Evolutionary conservation across 805 yeast genomes (phyloP).

Genomic region (Kodamaea kaohsiungensis): DNA sequence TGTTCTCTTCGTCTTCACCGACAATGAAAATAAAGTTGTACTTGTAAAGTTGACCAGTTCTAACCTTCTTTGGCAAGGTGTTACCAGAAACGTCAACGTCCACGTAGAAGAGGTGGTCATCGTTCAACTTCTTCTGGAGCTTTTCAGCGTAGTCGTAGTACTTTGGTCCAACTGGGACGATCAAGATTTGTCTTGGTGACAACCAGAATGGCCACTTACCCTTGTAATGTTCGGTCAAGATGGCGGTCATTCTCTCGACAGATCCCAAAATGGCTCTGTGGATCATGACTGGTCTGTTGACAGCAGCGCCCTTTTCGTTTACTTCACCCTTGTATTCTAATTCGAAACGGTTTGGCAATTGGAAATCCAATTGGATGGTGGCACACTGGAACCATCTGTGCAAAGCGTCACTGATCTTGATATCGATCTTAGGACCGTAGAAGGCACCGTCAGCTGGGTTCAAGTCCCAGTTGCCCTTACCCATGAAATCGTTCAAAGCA

Average conservation of each 20-base stretch:
- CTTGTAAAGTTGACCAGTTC: conserved; percentile 92
- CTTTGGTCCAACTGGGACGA: conserved; percentile 95
- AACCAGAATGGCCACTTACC: conserved; percentile 99
- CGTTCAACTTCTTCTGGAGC: conserved; percentile 63
- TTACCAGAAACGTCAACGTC: conserved; percentile 94
- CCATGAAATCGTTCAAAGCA: conserved; percentile 74
- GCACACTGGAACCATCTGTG: conserved; percentile 99
- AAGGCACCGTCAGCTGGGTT: conserved; percentile 98
- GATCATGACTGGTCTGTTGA: conserved; percentile 94
- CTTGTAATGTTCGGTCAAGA: conserved; percentile 95
- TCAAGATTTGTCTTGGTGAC: conserved; percentile 97
- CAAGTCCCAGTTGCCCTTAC: conserved; percentile 87
- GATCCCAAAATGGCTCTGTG: conserved; percentile 99
- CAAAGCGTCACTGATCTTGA: conserved; percentile 91
- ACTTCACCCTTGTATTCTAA: conserved; percentile 72
- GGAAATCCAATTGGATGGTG: conserved; percentile 98
- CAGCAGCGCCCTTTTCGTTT: conserved; percentile 57
- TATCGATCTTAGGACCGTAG: conserved; percentile 95
- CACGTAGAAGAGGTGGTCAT: conserved; percentile 79
- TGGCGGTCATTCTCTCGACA: conserved; percentile 98
- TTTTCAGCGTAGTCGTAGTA: conserved; percentile 87
- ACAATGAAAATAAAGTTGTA: conserved; percentile 96
- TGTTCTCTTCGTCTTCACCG: conserved; percentile 89
- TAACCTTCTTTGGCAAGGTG: conserved; percentile 96
- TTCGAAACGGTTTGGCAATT: conserved; percentile 91